phyloP scores from a whole-genome alignment of 2,329 filamentous ascomycete species.

The Fusarium mangiferae region DNA sequence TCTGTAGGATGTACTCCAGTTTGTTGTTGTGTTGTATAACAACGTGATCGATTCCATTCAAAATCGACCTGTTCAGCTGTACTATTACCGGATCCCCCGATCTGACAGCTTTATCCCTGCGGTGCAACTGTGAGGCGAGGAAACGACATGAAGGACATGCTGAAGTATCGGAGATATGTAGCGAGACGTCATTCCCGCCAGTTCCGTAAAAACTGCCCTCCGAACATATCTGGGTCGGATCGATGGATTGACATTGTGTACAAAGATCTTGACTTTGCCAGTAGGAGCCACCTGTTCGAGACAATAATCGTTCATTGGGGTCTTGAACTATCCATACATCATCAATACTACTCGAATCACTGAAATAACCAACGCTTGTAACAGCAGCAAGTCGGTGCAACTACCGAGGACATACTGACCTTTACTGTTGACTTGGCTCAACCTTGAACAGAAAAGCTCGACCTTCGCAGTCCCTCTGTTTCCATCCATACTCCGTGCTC shows the following conservation, averaged over 20 bases:
- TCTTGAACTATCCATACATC: not conserved
- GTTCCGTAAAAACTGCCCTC: not conserved
- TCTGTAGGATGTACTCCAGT: not conserved
- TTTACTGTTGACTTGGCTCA: not conserved
- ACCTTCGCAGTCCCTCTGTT: not conserved
- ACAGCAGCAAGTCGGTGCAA: not conserved
- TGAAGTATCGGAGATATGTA: not conserved
- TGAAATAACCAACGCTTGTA: too few species aligned
- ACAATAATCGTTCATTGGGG: not conserved
- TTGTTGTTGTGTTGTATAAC: accelerated
- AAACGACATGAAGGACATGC: not conserved
- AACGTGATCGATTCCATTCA: not conserved
- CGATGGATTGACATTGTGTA: not conserved
- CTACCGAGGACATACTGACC: not conserved
- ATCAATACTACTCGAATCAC: not conserved
- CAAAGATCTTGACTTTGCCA: not conserved
- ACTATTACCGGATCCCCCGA: not conserved
- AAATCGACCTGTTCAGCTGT: not conserved
- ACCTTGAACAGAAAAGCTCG: not conserved
- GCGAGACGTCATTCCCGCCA: not conserved
- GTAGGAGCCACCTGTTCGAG: not conserved
- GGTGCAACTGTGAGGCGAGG: not conserved
- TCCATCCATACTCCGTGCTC: not conserved
- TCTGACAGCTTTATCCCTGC: not conserved
- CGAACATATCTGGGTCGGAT: not conserved